Evolutionary conservation across 768 basidiomycete species (phyloP).

Genomic region (Fomitopsis serialis): DNA sequence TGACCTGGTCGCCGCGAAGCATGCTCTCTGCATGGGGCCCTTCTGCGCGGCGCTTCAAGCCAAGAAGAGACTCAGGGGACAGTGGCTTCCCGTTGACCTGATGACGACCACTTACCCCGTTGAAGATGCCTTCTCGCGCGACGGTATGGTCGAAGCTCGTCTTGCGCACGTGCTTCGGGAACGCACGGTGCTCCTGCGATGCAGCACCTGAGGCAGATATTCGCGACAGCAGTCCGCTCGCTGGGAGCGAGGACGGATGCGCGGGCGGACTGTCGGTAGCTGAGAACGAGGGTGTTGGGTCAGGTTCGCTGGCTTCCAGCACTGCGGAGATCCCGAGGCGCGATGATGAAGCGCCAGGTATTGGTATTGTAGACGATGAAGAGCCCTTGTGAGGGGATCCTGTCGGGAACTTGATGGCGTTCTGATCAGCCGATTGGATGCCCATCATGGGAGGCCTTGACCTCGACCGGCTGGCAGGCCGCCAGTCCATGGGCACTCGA

Average conservation of each 20-base stretch:
- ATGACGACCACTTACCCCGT: constrained; percentile 61
- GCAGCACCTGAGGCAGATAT: constrained; percentile 23
- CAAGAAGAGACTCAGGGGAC: constrained; percentile 56
- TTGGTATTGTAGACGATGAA: constrained; percentile 22
- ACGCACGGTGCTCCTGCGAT: constrained; percentile 42
- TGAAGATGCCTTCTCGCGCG: constrained; percentile 54
- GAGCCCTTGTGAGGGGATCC: constrained; percentile 19
- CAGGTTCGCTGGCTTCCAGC: constrained; percentile 17
- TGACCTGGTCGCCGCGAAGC: constrained; percentile 72
- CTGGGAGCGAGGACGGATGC: constrained; percentile 70
- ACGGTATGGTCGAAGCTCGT: constrained; percentile 95
- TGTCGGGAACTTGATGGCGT: constrained; percentile 25
- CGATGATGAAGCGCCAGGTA: constrained; percentile 15
- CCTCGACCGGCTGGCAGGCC: constrained; percentile 70
- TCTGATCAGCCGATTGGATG: constrained; percentile 20
- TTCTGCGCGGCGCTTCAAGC: constrained; percentile 78
- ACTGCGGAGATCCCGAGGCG: constrained; percentile 19
- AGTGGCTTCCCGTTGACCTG: constrained; percentile 77
- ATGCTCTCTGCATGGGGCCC: constrained; percentile 77
- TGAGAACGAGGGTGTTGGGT: constrained; percentile 13
- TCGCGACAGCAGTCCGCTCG: constrained; percentile 50
- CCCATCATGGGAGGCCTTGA: constrained; percentile 63
- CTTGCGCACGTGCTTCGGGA: constrained; percentile 86
- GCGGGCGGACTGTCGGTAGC: constrained; percentile 21
- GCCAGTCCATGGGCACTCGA: constrained; percentile 89